A percentile compares a stretch with the other conserved stretches of the same genome.
These are phyloP conservation scores for Saxophila tyrrhenica DNA, from an alignment of 495 filamentous ascomycete species.

Conservation along the genomic window DNA sequence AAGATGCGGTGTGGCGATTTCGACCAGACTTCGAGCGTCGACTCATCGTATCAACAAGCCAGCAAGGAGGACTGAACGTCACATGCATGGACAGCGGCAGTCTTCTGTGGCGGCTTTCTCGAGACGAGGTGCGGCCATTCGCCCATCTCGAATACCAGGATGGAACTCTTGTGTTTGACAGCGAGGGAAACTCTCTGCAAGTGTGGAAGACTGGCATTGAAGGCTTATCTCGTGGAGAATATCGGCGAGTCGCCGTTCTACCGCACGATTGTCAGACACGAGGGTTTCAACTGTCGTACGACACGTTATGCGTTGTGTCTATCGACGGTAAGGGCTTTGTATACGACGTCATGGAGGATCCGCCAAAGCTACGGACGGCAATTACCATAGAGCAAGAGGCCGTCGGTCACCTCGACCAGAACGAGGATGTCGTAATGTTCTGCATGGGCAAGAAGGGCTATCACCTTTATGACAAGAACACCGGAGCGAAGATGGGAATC, in stretches of 20 bases:
- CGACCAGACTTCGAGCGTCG: constrained; percentile 18
- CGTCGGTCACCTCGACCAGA: constrained; percentile 12
- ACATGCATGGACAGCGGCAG: constrained; percentile 17
- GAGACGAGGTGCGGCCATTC: constrained; percentile 6
- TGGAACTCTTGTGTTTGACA: constrained; percentile 12
- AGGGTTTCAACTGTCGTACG: constrained; percentile 14
- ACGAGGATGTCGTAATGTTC: constrained; percentile 14
- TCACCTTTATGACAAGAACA: constrained; percentile 15
- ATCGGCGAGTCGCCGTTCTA: constrained; percentile 10
- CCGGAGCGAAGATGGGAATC: constrained; percentile 5
- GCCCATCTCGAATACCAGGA: constrained; percentile 20
- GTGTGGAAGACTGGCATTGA: constrained; percentile 14
- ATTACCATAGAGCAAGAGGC: constrained; percentile 9
- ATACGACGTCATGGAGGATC: constrained; percentile 10
- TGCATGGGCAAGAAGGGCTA: constrained; percentile 13
- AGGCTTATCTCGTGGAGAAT: constrained; percentile 6
- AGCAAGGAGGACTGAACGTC: constrained; percentile 13
- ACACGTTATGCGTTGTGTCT: constrained; percentile 15
- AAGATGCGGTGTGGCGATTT: constrained; percentile 13
- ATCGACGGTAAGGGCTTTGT: constrained; percentile 12
- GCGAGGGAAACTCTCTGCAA: constrained; percentile 11
- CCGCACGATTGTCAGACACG: constrained; percentile 15
- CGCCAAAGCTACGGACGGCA: background rate
- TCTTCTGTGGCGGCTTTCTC: constrained; percentile 12
- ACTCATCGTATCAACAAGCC: constrained; percentile 11